Base-by-base conservation (phyloP, 768 basidiomycete species). In the Dictyophora rubrovolvata region DNA sequence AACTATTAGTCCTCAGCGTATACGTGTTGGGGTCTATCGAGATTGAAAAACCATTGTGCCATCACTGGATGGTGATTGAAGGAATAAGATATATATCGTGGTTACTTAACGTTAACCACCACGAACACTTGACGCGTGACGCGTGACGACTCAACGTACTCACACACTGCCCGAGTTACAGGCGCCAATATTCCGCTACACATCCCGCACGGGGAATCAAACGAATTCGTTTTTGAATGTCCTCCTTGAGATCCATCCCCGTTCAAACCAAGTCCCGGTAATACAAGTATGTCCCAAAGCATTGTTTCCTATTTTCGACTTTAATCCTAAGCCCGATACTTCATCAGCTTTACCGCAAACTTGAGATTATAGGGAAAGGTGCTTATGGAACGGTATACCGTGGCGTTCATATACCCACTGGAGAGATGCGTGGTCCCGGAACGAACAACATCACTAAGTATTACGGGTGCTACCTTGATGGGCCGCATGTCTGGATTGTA, bases 301-400 rank as follows among this genome's bases (percentile, higher is more conserved):
- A 7, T 28, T 28, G 28, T 28, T 3, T 28, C 7, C 28, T 7
- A 28, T 28, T 28, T 3, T 28, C 7, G 28, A 28, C 28, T 7
- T 28, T 28, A 7, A 28, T 28, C 7, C n/a, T 28, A 7, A 28
- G 28, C 28, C 7, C 28, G 7, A 28, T 28, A 2, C 2, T 28
- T 28, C 7, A 28, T 22, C 82, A 88, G 66, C 81, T 91, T 64
- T 91, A 87, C 72, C 76, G 83, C 69, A 86, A 90, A 66, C 82
- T 94, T 47, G 91, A 95, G 71, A 87, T 90, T 18, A 79, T 95
- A 35, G 34, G 95, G 34, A 93, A 92, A 72, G 95, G 94, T 62
- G 89, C 93, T 1, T 97, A 93, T 72, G 95, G 96, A 49, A 91
- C 92, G 9, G 95, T 99, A 14, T 91, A 94, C 76, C 91, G 87